Evolutionary conservation across 2,329 filamentous ascomycete genomes (phyloP), one percentile per base, ranked within the genome.

Genomic region (Lachnellula cervina): DNA sequence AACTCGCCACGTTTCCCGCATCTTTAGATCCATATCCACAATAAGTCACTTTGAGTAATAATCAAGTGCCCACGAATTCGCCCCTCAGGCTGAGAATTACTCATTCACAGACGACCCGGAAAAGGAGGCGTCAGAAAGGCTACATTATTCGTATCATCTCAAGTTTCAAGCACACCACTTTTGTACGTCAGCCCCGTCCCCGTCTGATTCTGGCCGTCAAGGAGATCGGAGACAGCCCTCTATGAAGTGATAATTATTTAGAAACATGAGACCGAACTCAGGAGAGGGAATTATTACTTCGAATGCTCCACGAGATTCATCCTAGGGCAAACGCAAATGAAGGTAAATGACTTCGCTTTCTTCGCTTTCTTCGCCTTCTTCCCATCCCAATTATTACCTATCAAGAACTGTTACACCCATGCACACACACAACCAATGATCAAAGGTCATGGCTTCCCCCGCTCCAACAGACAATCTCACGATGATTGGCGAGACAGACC

Each of bases 371-470:
- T 32, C 9, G 45, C 37, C 21, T 51, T 55, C 48, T 45, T 52
- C 45, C 58, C 35, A 38, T 55, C 54, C 52, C 50, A 32, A 54
- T 51, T 52, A 23, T 4, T 23, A 4, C 21, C 3, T 23, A 52
- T 46, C 37, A 54, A 51, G 38, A 55, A 54, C 14, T 54, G 55
- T 57, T 51, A 38, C 52, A 59, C 51, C 62, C 61, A 59, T 62
- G 61, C 19, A 54, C 23, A 44, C 61, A 63, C 62, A 65, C 62
- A 56, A 37, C 64, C 64, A 65, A 64, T 64, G 25, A 54, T 50
- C 44, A 45, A 19, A 11, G 48, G 25, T 17, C 25, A 42, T 37
- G 35, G 16, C 38, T 64, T 59, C 28, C 63, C 63, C 63, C 64
- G 62, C 64, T 62, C 58, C 35, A 21, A 48, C 40, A 49, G 34